Evolutionary conservation across 441 rosid genomes (phyloP), one percentile per base, ranked within the genome.

Genomic region (Isatis lusitanica): DNA sequence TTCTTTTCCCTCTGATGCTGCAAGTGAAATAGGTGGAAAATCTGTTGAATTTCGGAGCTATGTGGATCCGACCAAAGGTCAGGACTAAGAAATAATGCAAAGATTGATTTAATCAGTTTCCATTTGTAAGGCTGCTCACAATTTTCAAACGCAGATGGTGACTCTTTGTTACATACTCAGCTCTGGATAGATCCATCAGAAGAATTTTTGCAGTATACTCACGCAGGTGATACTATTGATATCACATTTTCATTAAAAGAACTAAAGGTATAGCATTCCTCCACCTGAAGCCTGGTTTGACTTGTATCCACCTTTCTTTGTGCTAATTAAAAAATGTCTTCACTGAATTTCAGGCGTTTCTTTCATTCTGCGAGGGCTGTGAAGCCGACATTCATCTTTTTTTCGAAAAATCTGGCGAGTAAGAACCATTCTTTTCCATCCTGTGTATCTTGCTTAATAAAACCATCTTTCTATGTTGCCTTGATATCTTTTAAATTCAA

Each of bases 131-230:
- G 28, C 63, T 59, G 50, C 65, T 83, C 61, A 78, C 53, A 65
- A 17, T 76, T 73, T 56, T 42, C 58, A 65, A 68, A 33, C 66
- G 83, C 89, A 92, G 97, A 95, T 43, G 91, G 84, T 17, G 98
- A 87, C 77, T 83, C 92, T 46, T 82, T 85, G 38, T 77, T 95
- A 42, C 89, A 92, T 81, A 88, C 96, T 73, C 97, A 95, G 79
- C 84, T 95, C 47, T 93, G 96, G 96, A 90, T 93, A 76, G 98
- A 95, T 83, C 96, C 98, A 52, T 78, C 78, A 0, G 98, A 93
- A 83, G 96, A 93, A 81, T 95, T 93, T 90, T 82, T 91, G 74
- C 94, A 84, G 59, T 92, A 94, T 80, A 79, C 83, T 77, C 93
- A 95, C 76, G 69, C 50, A 30, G 88, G 99, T 71, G 88, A 90